Percentiles rank a stretch among this genome's conserved stretches.
Conservation (phyloP, 495 filamentous ascomycete species). For the Ramalina peruviana region DNA sequence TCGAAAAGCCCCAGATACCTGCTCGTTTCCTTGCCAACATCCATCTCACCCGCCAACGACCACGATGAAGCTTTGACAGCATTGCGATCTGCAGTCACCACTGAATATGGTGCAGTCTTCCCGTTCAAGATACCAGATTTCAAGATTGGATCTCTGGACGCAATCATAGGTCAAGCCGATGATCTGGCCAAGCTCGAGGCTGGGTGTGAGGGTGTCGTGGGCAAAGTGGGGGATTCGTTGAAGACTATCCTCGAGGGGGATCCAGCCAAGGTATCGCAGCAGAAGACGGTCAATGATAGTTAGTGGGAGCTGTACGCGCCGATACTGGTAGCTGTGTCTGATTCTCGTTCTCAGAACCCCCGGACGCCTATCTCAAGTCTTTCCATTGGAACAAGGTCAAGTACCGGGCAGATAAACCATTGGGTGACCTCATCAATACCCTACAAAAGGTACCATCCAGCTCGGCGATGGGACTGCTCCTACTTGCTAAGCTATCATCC, state of each 20-base stretch:
- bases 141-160: slow-evolving; percentile 94
- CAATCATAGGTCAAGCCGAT: slow-evolving; percentile 92
- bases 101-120: slow-evolving; percentile 61
- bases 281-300: slow-evolving; percentile 97
- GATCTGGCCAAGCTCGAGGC: slow-evolving; percentile 78
- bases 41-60: slow-evolving; percentile 57
- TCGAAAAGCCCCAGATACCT: slow-evolving; percentile 50
- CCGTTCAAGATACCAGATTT: slow-evolving; percentile 81
- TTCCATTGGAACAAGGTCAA: slow-evolving; percentile 96
- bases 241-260: slow-evolving; percentile 66
- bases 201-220: slow-evolving; percentile 67
- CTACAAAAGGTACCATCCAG: slow-evolving; percentile 56
- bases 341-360: slow-evolving; percentile 49
- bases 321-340: slow-evolving; percentile 6
- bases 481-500: not conserved
- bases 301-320: slow-evolving; percentile 20
- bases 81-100: slow-evolving; percentile 53
- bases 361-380: slow-evolving; percentile 76
- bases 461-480: not conserved
- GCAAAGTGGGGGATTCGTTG: slow-evolving; percentile 79
- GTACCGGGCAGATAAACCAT: slow-evolving; percentile 79
- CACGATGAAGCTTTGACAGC: slow-evolving; percentile 67
- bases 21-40: slow-evolving; percentile 61
- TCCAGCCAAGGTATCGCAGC: slow-evolving; percentile 64
- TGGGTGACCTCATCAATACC: slow-evolving; percentile 71